Evolutionary conservation across 1,284 basidiomycete species (phyloP), one percentile per base, ranked within the genome.

Genomic region (Ustilago shanxiensis): DNA sequence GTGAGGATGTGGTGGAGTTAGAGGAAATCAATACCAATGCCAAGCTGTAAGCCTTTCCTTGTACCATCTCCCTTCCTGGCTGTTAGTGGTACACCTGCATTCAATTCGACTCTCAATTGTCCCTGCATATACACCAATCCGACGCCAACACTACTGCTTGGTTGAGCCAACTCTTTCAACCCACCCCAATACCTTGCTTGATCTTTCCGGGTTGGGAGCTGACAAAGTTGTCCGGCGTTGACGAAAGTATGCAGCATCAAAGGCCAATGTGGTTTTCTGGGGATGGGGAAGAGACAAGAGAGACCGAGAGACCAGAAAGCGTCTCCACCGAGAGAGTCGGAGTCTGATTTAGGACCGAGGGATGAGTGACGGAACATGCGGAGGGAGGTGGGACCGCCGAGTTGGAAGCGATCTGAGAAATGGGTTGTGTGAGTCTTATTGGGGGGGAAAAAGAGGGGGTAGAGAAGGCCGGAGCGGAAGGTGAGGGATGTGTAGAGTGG

Each of bases 81-180:
- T 0, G 92, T 89, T 1, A 99, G 87, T 1, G 96, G 96, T 57
- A 98, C 89, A 3, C 95, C 93, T 73, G 98, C 91, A 86, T 98
- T 99, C 73, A 96, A 88, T 86, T 99, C 97, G 44, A 95, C 89
- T 22, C 95, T 88, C 18, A 95, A 89, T 2, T 93, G 92, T 66
- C 94, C 92, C 74, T 95, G 92, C 51, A 91, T 89, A 84, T 97
- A 98, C 53, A 98, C 90, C n/a, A 99, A 86, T 0, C 97, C 97
- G 1, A 98, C 81, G 6, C 96, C 96, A 0, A 90, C 92, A 3
- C 93, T 93, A 54, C 96, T 87, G 0, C 91, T 84, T 11, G 88
- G 87, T 33, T 87, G 85, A 0, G 51, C 50, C 6, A 73, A 20
- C 51, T 64, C 44, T 41, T 47, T 55, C 14, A 26, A 24, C 2